Conservation (phyloP, 2,329 filamentous ascomycete genomes). For the Pseudovirgaria hyperparasitica region DNA sequence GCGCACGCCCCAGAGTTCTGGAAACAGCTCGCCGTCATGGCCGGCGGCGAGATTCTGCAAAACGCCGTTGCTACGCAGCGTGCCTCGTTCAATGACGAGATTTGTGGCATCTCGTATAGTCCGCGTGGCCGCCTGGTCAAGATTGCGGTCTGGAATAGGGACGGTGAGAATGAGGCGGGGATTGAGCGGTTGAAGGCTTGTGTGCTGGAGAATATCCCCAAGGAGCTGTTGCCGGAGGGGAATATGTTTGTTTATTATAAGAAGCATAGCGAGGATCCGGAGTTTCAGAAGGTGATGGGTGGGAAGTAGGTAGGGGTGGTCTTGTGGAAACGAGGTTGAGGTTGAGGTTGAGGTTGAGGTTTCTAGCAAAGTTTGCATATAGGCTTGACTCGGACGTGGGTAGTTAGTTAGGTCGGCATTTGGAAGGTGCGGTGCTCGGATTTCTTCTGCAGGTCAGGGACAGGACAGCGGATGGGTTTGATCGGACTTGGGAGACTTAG, state of each 20-base stretch:
- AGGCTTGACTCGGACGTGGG: too few species aligned
- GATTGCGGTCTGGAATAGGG: constrained; percentile 87
- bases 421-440: too few species aligned
- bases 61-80: constrained; percentile 48
- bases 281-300: too few species aligned
- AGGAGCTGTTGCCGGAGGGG: constrained; percentile 57
- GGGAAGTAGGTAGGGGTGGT: too few species aligned
- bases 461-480: too few species aligned
- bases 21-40: constrained; percentile 70
- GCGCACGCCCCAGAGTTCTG: constrained; percentile 57
- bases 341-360: too few species aligned
- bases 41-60: constrained; percentile 72
- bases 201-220: constrained; percentile 60
- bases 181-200: constrained; percentile 61
- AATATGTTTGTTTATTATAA: constrained; percentile 65
- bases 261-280: constrained; percentile 75
- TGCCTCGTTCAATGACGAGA: constrained; percentile 53
- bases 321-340: too few species aligned
- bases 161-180: constrained; percentile 66
- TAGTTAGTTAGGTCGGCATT: too few species aligned
- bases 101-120: constrained; percentile 78
- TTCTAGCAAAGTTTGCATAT: too few species aligned
- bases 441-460: too few species aligned
- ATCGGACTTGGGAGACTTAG: too few species aligned
- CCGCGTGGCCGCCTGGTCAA: constrained; percentile 83